A percentile compares a stretch with the other conserved stretches of the same genome.
Evolutionary conservation across 805 yeast genomes (phyloP).

Genomic region (Ogataea dorogensis): DNA sequence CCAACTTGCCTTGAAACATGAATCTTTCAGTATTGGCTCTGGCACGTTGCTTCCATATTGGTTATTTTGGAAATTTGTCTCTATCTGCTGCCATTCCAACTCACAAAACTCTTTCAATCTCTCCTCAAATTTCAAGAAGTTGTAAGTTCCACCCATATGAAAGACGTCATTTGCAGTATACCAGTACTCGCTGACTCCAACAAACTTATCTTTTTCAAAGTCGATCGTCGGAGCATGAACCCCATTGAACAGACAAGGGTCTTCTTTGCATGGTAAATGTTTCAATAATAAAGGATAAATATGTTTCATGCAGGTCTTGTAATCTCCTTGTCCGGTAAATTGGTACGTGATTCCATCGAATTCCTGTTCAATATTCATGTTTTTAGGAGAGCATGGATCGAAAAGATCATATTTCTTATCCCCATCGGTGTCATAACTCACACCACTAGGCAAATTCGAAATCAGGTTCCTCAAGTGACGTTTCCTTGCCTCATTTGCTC

Average conservation of each 20-base stretch:
- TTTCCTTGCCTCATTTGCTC: conserved; percentile 89
- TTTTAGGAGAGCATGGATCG: conserved; percentile 83
- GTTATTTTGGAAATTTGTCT: conserved; percentile 49
- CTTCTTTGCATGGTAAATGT: conserved; percentile 77
- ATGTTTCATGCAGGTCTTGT: conserved; percentile 65
- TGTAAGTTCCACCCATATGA: conserved; percentile 84
- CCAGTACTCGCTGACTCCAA: conserved; percentile 97
- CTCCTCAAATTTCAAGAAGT: conserved; percentile 64
- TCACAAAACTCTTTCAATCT: conserved; percentile 73
- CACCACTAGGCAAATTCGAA: conserved; percentile 44
- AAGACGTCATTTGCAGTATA: conserved; percentile 93
- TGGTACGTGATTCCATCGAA: conserved; percentile 47
- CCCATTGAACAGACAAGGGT: conserved; percentile 92
- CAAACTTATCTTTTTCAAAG: conserved; percentile 74
- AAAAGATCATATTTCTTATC: conserved; percentile 47
- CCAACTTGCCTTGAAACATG: conserved; percentile 97
- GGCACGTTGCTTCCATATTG: conserved; percentile 55
- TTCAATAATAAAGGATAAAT: conserved; percentile 77
- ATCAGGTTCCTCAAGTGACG: conserved; percentile 63
- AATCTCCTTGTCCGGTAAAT: conserved; percentile 75
- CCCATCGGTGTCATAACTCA: conserved; percentile 43
- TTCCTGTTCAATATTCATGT: conserved; percentile 48
- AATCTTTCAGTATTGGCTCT: conserved; percentile 58
- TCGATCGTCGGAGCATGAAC: conserved; percentile 90
- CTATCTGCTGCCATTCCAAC: conserved; percentile 62